Evolutionary conservation across 257 asterid species (phyloP).

Genomic region (Verbena officinalis): DNA sequence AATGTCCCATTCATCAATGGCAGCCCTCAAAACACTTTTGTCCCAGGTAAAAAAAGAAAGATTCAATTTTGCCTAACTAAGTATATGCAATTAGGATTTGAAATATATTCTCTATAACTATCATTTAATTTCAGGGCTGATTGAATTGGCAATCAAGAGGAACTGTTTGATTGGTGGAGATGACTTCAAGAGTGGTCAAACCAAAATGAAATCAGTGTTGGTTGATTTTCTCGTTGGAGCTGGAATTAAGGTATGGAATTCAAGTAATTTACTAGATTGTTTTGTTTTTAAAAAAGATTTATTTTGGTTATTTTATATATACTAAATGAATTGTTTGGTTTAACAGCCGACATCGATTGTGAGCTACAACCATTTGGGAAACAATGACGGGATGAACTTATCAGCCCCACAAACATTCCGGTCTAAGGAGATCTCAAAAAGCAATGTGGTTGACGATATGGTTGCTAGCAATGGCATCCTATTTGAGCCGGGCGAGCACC

Average conservation of each 20-base stretch:
- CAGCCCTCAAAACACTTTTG: slow-evolving; percentile 99
- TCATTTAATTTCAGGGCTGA: slow-evolving; percentile 66
- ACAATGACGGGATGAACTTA: slow-evolving; percentile 96
- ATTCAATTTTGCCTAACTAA: no score
- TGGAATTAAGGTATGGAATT: slow-evolving; percentile 75
- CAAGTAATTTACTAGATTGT: no score
- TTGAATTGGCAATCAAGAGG: slow-evolving; percentile 81
- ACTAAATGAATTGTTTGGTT: slow-evolving; percentile 3
- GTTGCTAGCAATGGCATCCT: slow-evolving; percentile 97
- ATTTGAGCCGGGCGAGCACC: slow-evolving; percentile 96
- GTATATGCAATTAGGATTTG: no score
- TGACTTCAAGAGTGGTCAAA: slow-evolving; percentile 98
- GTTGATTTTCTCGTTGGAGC: slow-evolving; percentile 99
- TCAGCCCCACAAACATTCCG: slow-evolving; percentile 98
- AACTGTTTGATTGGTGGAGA: slow-evolving; percentile 95
- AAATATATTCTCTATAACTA: no score
- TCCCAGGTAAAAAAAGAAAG: slow-evolving; percentile 70
- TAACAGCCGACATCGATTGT: slow-evolving; percentile 94
- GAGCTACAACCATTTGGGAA: slow-evolving; percentile 97
- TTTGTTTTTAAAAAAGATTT: no score
- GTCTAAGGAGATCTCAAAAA: slow-evolving; percentile 95
- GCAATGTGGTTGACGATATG: slow-evolving; percentile 99
- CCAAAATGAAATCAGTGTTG: slow-evolving; percentile 95
- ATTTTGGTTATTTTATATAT: not conserved
- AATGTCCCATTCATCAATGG: slow-evolving; percentile 91